These are phyloP conservation scores for Metarhizium anisopliae DNA, from an alignment of 2,329 filamentous ascomycete species.

Conservation along the genomic window DNA sequence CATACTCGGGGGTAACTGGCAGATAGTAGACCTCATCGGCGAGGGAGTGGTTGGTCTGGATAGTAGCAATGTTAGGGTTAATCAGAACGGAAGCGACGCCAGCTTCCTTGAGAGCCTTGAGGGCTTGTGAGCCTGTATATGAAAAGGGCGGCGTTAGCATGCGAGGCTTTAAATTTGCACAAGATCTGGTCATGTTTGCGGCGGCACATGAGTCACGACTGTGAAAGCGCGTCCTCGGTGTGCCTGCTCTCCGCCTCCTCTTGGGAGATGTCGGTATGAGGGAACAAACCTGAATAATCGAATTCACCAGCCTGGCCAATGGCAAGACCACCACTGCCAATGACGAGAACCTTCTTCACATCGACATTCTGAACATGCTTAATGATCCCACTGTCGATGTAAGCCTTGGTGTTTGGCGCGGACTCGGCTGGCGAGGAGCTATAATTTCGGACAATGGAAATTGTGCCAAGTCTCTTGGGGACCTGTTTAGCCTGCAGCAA, in stretches of 20 bases:
- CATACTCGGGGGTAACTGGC: conserved; percentile 94
- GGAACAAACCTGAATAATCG: conserved; percentile 82
- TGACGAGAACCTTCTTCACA: conserved; percentile 95
- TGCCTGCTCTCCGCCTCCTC: neutral
- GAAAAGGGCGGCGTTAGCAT: conserved; percentile 11
- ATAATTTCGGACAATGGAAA: conserved; percentile 33
- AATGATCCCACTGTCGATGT: conserved; percentile 80
- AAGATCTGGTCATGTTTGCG: neutral
- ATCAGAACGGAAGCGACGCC: conserved; percentile 86
- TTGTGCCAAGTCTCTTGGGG: conserved; percentile 38
- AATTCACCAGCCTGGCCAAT: conserved; percentile 98
- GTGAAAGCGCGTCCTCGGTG: neutral
- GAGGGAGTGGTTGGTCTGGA: conserved; percentile 93
- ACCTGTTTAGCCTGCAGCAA: conserved; percentile 21
- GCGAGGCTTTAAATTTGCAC: neutral
- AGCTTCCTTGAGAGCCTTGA: conserved; percentile 95
- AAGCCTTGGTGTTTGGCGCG: conserved; percentile 75
- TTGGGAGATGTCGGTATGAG: neutral
- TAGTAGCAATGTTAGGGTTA: conserved; percentile 97
- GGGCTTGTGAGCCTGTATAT: conserved; percentile 73
- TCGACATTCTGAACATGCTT: conserved; percentile 72
- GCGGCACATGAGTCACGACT: neutral
- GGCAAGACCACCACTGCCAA: conserved; percentile 87
- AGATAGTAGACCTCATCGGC: conserved; percentile 98
- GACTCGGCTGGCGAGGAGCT: conserved; percentile 46